Evolutionary conservation across 345 rosid genomes (phyloP).

Genomic region (Linum tenue): DNA sequence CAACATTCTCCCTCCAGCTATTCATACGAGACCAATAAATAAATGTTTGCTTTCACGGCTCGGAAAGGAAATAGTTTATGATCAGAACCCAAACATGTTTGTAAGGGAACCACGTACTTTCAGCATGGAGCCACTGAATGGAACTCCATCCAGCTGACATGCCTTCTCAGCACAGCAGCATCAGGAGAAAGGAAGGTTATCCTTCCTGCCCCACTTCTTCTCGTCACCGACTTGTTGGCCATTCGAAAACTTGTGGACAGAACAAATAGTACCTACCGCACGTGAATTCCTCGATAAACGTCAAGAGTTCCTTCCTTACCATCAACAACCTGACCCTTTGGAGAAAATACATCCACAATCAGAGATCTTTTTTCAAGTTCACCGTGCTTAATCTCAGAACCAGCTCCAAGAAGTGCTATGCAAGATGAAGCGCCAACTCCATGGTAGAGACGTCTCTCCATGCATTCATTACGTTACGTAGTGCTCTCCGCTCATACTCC

Average conservation of each 20-base stretch:
- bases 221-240: constrained; percentile 39
- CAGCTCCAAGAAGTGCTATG: constrained; percentile 73
- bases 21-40: constrained; percentile 73
- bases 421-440: constrained; percentile 48
- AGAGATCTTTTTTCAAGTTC: constrained; percentile 63
- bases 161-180: constrained; percentile 64
- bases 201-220: constrained; percentile 75
- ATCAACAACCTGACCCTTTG: constrained; percentile 40
- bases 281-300: constrained; percentile 50
- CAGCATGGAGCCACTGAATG: constrained; percentile 48
- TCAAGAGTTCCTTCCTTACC: constrained; percentile 61
- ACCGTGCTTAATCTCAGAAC: constrained; percentile 80
- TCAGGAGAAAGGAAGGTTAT: constrained; percentile 74
- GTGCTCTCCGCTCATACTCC: constrained; percentile 51
- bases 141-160: constrained; percentile 39
- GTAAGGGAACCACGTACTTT: constrained; percentile 44
- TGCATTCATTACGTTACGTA: constrained; percentile 66
- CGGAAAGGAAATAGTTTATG: constrained; percentile 49
- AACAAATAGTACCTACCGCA: constrained; percentile 56
- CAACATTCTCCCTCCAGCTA: too few relatives aligned
- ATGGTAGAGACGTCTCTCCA: constrained; percentile 50
- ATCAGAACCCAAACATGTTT: constrained; percentile 34
- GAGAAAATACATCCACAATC: constrained; percentile 46
- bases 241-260: constrained; percentile 37
- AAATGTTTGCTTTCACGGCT: constrained; percentile 55